Evolutionary conservation across 345 rosid genomes (phyloP).

Genomic region (Balakata baccata): DNA sequence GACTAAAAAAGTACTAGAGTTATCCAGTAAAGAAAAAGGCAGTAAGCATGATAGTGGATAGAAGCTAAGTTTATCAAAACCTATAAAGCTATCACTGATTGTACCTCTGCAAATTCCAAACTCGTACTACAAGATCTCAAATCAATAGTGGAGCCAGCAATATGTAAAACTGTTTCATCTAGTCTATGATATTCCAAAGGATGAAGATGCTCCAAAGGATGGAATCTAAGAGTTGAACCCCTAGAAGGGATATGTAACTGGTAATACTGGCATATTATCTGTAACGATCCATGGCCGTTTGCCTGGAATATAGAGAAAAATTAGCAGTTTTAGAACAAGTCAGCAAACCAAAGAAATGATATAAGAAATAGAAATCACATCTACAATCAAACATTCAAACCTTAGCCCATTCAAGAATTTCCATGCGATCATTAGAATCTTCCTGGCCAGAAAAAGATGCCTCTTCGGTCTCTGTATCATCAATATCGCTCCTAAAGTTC

Average conservation of each 20-base stretch:
- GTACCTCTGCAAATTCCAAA: constrained; percentile 84
- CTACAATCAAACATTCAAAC: constrained; percentile 37
- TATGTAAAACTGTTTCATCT: constrained; percentile 50
- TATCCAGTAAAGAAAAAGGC: background rate
- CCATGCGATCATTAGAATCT: constrained; percentile 55
- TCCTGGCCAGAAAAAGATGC: constrained; percentile 88
- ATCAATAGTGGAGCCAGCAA: constrained; percentile 64
- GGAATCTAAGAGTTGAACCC: constrained; percentile 72
- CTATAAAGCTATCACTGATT: constrained; percentile 4
- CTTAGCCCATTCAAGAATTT: constrained; percentile 94
- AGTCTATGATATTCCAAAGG: constrained; percentile 75
- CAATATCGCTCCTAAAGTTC: constrained; percentile 55
- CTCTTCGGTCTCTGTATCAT: constrained; percentile 78
- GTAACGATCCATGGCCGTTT: constrained; percentile 72
- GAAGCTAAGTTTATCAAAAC: constrained; percentile 6
- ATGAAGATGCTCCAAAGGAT: constrained; percentile 89
- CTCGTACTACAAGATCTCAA: constrained; percentile 64
- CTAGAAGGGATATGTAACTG: constrained; percentile 57
- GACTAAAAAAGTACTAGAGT: constrained; percentile 12
- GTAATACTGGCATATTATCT: constrained; percentile 75
- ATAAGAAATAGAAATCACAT: constrained; percentile 2
- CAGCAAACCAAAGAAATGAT: background rate
- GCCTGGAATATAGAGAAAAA: constrained; percentile 43
- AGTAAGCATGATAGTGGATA: background rate
- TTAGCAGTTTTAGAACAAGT: constrained; percentile 11